Conservation (phyloP, 202 grass and related monocot genomes). For the Schoenoplectus triqueter region DNA sequence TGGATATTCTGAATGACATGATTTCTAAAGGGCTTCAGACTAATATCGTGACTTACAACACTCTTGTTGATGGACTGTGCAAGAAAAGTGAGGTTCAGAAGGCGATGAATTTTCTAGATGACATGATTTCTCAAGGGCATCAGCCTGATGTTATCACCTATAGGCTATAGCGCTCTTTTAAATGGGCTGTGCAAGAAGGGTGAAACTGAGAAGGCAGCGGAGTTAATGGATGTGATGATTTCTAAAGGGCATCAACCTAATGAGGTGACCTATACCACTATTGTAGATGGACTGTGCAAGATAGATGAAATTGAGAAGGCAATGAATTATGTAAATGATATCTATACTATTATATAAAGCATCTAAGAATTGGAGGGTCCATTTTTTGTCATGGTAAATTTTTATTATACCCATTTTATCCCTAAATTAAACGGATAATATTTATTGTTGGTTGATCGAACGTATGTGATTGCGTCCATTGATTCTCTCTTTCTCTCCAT, state of each 20-base stretch:
- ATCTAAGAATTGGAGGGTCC: no score
- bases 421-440: no score
- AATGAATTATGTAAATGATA: neutral
- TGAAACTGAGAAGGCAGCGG: neutral
- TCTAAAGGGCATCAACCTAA: neutral
- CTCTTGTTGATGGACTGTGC: neutral
- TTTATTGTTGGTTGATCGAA: no score
- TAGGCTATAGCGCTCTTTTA: neutral
- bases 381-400: no score
- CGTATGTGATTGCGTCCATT: no score
- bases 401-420: no score
- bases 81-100: neutral
- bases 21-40: neutral
- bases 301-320: neutral
- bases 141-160: neutral
- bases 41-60: neutral
- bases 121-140: slow-evolving; percentile 3
- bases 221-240: neutral
- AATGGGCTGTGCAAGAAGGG: neutral
- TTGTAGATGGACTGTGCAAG: slow-evolving; percentile 4
- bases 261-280: neutral
- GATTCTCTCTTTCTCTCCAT: no score
- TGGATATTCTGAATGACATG: neutral
- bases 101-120: neutral
- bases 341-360: no score